Conservation (phyloP, 78 protist genomes). For the Cavenderia fasciculata region DNA sequence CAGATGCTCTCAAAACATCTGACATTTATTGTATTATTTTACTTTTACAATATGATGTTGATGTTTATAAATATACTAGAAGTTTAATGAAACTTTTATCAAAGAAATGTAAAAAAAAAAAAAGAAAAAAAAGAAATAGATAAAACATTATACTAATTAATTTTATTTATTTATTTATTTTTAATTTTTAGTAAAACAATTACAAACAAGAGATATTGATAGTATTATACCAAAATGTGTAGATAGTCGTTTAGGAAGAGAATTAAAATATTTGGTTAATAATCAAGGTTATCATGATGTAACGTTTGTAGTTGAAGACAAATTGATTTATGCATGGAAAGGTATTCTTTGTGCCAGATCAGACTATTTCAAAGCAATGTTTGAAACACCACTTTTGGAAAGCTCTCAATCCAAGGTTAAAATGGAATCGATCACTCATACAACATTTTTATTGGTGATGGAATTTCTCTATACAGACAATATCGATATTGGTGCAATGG, state of each 20-base stretch:
- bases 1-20: constrained; percentile 36
- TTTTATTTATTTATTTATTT: neutral
- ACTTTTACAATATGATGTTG: constrained; percentile 23
- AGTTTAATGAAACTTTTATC: constrained; percentile 17
- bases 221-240: constrained; percentile 11
- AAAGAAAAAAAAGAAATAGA: neutral
- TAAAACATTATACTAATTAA: neutral
- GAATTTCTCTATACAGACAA: constrained; percentile 61
- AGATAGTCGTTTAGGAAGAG: constrained; percentile 39
- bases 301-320: constrained; percentile 56
- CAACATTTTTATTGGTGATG: constrained; percentile 36
- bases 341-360: constrained; percentile 69
- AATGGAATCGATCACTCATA: constrained; percentile 53
- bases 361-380: constrained; percentile 74
- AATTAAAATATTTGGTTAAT: constrained; percentile 32
- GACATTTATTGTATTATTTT: constrained; percentile 43
- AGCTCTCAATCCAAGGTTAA: constrained; percentile 7
- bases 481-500: constrained; percentile 19
- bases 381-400: constrained; percentile 61
- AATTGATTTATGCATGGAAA: constrained; percentile 53
- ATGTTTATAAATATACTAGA: constrained; percentile 15
- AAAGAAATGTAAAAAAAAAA: constrained; percentile 4
- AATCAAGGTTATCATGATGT: constrained; percentile 31
- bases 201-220: neutral
- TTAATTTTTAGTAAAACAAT: neutral